Conservation (phyloP, 2,329 filamentous ascomycete genomes). For the Fusarium sp. region DNA sequence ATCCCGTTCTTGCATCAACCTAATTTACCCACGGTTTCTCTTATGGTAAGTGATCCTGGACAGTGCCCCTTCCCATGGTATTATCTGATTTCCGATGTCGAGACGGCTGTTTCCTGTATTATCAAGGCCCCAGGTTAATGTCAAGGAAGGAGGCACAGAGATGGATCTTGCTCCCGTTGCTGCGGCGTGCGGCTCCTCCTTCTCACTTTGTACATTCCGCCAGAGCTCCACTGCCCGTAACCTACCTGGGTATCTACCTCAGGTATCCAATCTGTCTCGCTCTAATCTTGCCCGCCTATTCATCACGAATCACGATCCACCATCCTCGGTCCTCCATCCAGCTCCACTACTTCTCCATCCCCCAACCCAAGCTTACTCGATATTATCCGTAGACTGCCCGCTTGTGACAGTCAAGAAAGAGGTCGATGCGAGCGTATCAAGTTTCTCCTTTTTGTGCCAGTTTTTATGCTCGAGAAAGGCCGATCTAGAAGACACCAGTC, state of each 20-base stretch:
- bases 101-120: conserved; percentile 8
- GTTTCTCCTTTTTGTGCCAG: neutral
- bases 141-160: too few species aligned
- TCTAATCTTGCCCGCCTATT: conserved; percentile 31
- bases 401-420: conserved; percentile 9
- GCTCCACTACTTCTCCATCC: conserved; percentile 28
- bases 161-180: too few species aligned
- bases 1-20: conserved; percentile 32
- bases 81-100: conserved; percentile 3
- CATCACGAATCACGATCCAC: too few species aligned
- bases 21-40: conserved; percentile 29
- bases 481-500: neutral
- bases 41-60: too few species aligned
- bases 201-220: conserved; percentile 32
- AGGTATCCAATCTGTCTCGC: conserved; percentile 21
- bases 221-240: conserved; percentile 17
- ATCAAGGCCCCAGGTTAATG: conserved; percentile 7
- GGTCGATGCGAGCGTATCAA: conserved; percentile 18
- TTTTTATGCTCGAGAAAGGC: neutral
- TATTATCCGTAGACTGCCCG: conserved; percentile 5
- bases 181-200: conserved; percentile 27
- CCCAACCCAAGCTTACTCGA: conserved; percentile 28
- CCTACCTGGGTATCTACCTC: too few species aligned
- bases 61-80: conserved; percentile 11
- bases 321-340: conserved; percentile 41